Conservation (phyloP, 2,329 filamentous ascomycete species). For the Biscogniauxia marginata region DNA sequence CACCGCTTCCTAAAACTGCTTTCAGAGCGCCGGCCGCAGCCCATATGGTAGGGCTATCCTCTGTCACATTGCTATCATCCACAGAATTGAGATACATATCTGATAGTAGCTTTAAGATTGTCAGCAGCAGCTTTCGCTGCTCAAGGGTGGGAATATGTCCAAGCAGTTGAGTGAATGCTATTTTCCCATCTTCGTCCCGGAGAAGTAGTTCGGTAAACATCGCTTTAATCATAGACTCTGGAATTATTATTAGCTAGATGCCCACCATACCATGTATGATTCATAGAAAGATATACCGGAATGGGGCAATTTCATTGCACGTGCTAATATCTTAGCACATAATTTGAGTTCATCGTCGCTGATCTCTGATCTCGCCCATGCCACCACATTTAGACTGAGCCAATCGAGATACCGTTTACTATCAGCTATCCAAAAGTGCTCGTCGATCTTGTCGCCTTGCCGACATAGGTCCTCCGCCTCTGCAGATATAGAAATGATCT, state of each 20-base stretch:
- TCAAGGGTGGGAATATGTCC: slow-evolving; percentile 39
- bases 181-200: slow-evolving; percentile 17
- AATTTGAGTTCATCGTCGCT: slow-evolving; percentile 40
- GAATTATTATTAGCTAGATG: slow-evolving; percentile 1
- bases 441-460: slow-evolving; percentile 30
- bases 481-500: slow-evolving; percentile 49
- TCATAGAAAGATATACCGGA: slow-evolving; percentile 54
- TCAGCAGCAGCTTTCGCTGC: slow-evolving; percentile 42
- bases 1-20: slow-evolving; percentile 46
- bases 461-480: slow-evolving; percentile 55
- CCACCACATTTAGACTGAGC: slow-evolving; percentile 64
- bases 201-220: slow-evolving; percentile 26
- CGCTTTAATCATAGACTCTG: slow-evolving; percentile 43
- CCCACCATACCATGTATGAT: background rate
- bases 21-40: slow-evolving; percentile 59
- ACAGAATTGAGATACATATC: slow-evolving; percentile 41
- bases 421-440: slow-evolving; percentile 59
- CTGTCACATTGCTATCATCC: slow-evolving; percentile 30
- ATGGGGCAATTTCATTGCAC: slow-evolving; percentile 70
- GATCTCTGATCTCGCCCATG: slow-evolving; percentile 37
- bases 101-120: slow-evolving; percentile 45
- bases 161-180: slow-evolving; percentile 34
- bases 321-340: slow-evolving; percentile 50
- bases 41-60: slow-evolving; percentile 44
- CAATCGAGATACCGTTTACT: slow-evolving; percentile 66